Evolutionary conservation across 495 filamentous ascomycete species (phyloP).

Genomic region (Daldinia loculata): DNA sequence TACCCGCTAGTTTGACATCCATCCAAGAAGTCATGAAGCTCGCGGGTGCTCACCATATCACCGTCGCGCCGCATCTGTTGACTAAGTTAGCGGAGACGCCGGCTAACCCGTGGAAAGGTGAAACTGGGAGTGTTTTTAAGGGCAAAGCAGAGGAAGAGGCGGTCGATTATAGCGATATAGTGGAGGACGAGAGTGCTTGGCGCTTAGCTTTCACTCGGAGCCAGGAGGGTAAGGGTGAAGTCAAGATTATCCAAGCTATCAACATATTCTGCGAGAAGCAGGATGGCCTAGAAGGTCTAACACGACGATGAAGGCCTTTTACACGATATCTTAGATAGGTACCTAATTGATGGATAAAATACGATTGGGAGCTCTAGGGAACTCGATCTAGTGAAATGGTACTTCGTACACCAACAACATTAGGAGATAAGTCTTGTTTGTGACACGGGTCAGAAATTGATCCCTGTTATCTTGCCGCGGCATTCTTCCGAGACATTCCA

Average conservation of each 20-base stretch:
- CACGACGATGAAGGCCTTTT: conserved; percentile 42
- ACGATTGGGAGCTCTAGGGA: no score
- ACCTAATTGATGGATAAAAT: no score
- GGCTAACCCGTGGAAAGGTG: conserved; percentile 45
- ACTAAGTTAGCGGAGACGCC: conserved; percentile 55
- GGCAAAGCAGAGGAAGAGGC: conserved; percentile 16
- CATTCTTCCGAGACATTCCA: conserved; percentile 1
- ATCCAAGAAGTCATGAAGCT: conserved; percentile 65
- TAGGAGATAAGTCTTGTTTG: no score
- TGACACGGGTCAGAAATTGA: not conserved
- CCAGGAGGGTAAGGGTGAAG: conserved; percentile 58
- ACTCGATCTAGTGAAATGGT: no score
- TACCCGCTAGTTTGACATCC: conserved; percentile 65
- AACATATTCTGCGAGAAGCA: conserved; percentile 71
- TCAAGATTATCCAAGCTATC: conserved; percentile 65
- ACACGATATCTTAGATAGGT: not conserved
- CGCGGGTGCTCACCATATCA: conserved; percentile 66
- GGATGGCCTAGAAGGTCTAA: conserved; percentile 58
- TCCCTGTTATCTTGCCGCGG: not conserved
- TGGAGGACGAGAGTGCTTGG: conserved; percentile 57
- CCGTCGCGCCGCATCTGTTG: conserved; percentile 63
- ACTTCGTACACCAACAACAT: no score
- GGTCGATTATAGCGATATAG: conserved; percentile 23
- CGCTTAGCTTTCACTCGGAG: conserved; percentile 61
- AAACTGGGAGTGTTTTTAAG: conserved; percentile 51